Evolutionary conservation across 495 filamentous ascomycete species (phyloP).

Genomic region (Paragyromitra xinjiangensis): DNA sequence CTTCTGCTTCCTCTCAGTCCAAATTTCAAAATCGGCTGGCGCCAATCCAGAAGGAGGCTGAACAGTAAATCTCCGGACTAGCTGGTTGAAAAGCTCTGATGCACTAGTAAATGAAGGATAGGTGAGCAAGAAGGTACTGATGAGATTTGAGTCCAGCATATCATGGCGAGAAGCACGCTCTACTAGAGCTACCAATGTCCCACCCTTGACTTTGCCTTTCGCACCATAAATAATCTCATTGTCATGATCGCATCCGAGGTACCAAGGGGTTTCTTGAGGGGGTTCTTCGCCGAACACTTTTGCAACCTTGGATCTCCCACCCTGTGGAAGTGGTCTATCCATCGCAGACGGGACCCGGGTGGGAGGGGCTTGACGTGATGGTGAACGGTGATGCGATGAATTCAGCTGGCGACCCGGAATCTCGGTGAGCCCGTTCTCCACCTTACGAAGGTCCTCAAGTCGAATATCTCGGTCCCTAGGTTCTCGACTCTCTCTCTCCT

Average conservation of each 20-base stretch:
- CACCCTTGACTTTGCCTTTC: constrained; percentile 83
- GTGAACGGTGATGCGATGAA: constrained; percentile 61
- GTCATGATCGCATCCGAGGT: constrained; percentile 86
- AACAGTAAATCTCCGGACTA: constrained; percentile 88
- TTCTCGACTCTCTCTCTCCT: constrained; percentile 70
- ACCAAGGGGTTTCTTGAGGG: constrained; percentile 82
- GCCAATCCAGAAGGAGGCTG: constrained; percentile 88
- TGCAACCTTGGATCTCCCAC: constrained; percentile 73
- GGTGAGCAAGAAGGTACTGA: constrained; percentile 96
- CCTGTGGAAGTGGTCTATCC: constrained; percentile 37
- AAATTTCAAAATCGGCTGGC: constrained; percentile 78
- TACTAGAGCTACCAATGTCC: constrained; percentile 87
- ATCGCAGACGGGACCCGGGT: constrained; percentile 36
- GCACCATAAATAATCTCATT: constrained; percentile 87
- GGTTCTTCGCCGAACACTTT: constrained; percentile 84
- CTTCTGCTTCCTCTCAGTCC: constrained; percentile 94
- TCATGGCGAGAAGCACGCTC: constrained; percentile 96
- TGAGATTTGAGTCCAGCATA: constrained; percentile 92
- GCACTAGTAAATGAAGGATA: constrained; percentile 95
- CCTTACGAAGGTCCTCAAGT: constrained; percentile 48
- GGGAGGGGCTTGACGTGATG: constrained; percentile 59
- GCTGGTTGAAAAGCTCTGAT: constrained; percentile 86
- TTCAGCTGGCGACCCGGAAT: constrained; percentile 15
- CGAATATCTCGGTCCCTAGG: constrained; percentile 51
- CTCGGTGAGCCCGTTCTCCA: constrained; percentile 18